phyloP scores from a whole-genome alignment of 2,329 filamentous ascomycete genomes.

The Huntiella abstrusa region DNA sequence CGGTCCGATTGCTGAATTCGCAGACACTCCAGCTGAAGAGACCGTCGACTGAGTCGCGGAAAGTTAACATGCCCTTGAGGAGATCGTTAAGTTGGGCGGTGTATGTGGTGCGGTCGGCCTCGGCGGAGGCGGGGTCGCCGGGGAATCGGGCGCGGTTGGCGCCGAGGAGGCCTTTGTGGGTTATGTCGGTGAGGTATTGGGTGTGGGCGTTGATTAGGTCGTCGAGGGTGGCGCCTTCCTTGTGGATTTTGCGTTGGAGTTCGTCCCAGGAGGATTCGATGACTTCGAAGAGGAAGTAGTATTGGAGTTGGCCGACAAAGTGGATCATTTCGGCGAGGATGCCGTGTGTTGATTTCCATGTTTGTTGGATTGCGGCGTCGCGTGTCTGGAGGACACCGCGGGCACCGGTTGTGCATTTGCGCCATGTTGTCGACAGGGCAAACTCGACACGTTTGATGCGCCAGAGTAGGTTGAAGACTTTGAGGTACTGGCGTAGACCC shows the following conservation, averaged over 20 bases:
- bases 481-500: conserved; percentile 89
- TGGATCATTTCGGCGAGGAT: conserved; percentile 95
- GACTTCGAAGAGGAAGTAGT: conserved; percentile 97
- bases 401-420: conserved; percentile 86
- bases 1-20: conserved; percentile 83
- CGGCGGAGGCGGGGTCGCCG: conserved; percentile 22
- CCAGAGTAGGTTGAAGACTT: conserved; percentile 98
- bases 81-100: conserved; percentile 83
- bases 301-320: conserved; percentile 90
- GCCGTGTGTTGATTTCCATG: conserved; percentile 83
- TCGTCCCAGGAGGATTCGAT: conserved; percentile 93
- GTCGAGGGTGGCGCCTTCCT: conserved; percentile 79
- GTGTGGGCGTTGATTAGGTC: conserved; percentile 86
- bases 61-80: conserved; percentile 80
- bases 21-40: conserved; percentile 89
- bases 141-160: conserved; percentile 33
- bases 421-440: conserved; percentile 75
- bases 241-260: conserved; percentile 62
- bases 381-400: conserved; percentile 72
- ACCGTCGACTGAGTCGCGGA: conserved; percentile 83
- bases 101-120: conserved; percentile 51
- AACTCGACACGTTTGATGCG: conserved; percentile 96
- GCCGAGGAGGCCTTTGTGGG: conserved; percentile 83
- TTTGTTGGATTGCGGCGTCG: conserved; percentile 46
- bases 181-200: conserved; percentile 81